A percentile compares a stretch with the other conserved stretches of the same genome.
Conservation (phyloP, 2,329 filamentous ascomycete genomes). For the Colletotrichum melonis region DNA sequence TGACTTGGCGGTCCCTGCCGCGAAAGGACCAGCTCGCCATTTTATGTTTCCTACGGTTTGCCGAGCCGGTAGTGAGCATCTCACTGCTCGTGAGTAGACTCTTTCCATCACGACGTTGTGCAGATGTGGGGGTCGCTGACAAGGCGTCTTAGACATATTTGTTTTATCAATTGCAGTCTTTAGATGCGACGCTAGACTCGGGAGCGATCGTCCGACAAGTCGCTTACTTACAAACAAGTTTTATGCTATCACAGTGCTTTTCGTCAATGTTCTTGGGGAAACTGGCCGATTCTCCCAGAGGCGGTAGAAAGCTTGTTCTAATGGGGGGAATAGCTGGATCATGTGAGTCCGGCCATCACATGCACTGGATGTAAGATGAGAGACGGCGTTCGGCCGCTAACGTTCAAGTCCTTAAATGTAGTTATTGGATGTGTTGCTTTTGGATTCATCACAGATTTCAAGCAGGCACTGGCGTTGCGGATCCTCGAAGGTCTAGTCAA, state of each 20-base stretch:
- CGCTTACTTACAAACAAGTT: slow-evolving; percentile 2
- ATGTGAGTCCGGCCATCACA: neutral
- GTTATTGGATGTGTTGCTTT: neutral
- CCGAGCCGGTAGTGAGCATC: slow-evolving; percentile 23
- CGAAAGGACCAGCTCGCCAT: slow-evolving; percentile 25
- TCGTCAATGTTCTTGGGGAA: neutral
- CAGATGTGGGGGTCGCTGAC: no score
- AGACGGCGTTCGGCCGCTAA: neutral
- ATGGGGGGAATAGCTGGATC: neutral
- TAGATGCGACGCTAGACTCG: neutral
- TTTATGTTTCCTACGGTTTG: slow-evolving; percentile 23
- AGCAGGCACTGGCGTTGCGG: neutral
- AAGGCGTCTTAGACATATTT: neutral
- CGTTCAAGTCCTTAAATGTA: neutral
- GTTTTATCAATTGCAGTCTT: neutral
- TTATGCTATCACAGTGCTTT: neutral
- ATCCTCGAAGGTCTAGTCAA: neutral
- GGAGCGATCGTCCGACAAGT: neutral
- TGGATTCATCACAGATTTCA: neutral
- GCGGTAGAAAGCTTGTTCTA: neutral
- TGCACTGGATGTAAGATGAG: neutral
- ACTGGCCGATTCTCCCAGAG: neutral
- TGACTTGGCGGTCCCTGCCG: slow-evolving; percentile 23
- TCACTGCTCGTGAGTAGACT: slow-evolving; percentile 9
- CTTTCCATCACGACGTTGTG: no score